Evolutionary conservation across 2,329 filamentous ascomycete species (phyloP).

Genomic region (Camillea tinctor): DNA sequence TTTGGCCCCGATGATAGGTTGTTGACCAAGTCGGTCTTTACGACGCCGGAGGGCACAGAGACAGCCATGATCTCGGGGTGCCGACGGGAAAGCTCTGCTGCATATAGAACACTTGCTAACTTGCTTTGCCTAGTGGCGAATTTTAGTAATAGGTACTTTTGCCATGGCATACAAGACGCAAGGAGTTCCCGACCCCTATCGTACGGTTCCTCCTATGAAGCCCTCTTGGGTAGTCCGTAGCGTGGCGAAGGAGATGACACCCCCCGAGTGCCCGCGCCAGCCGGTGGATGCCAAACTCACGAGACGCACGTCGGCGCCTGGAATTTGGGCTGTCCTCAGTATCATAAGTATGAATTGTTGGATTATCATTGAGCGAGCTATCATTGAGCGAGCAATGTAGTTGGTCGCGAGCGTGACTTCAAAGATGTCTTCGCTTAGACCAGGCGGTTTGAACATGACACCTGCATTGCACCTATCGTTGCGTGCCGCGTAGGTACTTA

Average conservation of each 20-base stretch:
- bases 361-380: slow-evolving; percentile 44
- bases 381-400: slow-evolving; percentile 43
- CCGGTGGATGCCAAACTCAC: slow-evolving; percentile 24
- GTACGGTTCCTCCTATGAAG: slow-evolving; percentile 18
- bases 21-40: slow-evolving; percentile 27
- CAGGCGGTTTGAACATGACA: slow-evolving; percentile 37
- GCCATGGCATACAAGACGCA: neutral
- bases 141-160: slow-evolving; percentile 1
- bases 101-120: slow-evolving; percentile 29
- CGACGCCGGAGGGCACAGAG: slow-evolving; percentile 29
- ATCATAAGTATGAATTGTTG: slow-evolving; percentile 31
- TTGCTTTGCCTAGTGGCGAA: slow-evolving; percentile 38
- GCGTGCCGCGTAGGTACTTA: neutral
- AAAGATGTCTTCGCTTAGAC: slow-evolving; percentile 41
- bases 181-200: slow-evolving; percentile 25
- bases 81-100: slow-evolving; percentile 24
- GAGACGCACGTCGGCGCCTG: slow-evolving; percentile 26
- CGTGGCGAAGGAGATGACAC: slow-evolving; percentile 25
- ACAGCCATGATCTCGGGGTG: slow-evolving; percentile 26
- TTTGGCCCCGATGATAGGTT: slow-evolving; percentile 12
- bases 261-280: slow-evolving; percentile 19
- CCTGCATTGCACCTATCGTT: slow-evolving; percentile 39
- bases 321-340: slow-evolving; percentile 21
- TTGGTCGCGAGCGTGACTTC: slow-evolving; percentile 47
- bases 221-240: slow-evolving; percentile 24